A percentile compares a stretch with the other conserved stretches of the same genome.
Conservation (phyloP, 495 filamentous ascomycete genomes). For the Talaromyces borbonicus region DNA sequence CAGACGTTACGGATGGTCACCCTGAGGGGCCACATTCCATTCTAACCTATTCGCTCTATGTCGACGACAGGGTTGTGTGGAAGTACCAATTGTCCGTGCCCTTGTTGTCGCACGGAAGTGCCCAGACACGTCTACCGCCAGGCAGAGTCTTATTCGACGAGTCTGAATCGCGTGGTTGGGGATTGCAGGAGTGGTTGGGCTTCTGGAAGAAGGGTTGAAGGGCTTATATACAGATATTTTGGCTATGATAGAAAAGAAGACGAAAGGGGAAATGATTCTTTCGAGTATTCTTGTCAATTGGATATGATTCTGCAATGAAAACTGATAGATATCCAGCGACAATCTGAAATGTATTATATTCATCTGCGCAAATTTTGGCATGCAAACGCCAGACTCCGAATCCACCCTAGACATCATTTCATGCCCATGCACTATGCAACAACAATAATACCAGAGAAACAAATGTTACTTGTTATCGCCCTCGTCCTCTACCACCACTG, state of each 20-base stretch:
- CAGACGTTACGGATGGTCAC: conserved; percentile 26
- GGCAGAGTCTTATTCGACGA: conserved; percentile 24
- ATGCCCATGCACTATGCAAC: not conserved
- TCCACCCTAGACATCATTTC: not conserved
- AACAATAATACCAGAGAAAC: not conserved
- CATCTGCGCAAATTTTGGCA: not conserved
- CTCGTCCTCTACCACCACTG: conserved; percentile 29
- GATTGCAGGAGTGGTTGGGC: conserved; percentile 1
- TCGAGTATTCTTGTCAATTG: too few species aligned
- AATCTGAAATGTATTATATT: not conserved
- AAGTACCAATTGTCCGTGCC: conserved; percentile 41
- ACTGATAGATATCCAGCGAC: too few species aligned
- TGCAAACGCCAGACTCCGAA: not conserved
- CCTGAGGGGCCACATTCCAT: conserved; percentile 36
- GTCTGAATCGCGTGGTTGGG: conserved; percentile 1
- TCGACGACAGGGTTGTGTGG: conserved; percentile 74
- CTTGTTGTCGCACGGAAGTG: conserved; percentile 6
- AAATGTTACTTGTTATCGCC: conserved; percentile 19
- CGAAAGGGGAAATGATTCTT: too few species aligned
- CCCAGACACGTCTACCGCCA: conserved; percentile 11
- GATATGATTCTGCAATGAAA: too few species aligned
- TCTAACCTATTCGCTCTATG: conserved; percentile 70
- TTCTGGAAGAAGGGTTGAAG: conserved; percentile 1
- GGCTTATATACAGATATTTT: not conserved
- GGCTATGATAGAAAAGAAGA: too few species aligned